Conservation (phyloP, 306 rosid species). For the Vigna reflexopilosa region DNA sequence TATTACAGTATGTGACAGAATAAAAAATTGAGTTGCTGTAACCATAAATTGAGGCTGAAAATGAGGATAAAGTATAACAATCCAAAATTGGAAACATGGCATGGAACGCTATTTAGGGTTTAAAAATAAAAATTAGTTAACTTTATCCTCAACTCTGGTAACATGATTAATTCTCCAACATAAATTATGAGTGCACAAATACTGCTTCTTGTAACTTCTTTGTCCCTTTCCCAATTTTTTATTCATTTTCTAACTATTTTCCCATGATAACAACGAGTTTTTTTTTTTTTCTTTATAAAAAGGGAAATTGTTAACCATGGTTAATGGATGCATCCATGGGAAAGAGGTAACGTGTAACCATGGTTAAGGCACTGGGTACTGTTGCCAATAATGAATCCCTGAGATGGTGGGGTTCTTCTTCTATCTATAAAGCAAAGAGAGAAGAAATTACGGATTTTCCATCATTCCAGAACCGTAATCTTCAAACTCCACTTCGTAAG, state of each 20-base stretch:
- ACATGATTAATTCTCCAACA: neutral
- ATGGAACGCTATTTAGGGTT: neutral
- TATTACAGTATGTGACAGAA: neutral
- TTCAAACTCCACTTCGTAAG: conserved; percentile 54
- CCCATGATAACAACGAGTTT: neutral
- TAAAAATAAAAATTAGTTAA: neutral
- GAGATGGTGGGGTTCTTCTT: conserved; percentile 22
- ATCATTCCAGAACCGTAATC: conserved; percentile 44
- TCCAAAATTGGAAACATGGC: conserved; percentile 23
- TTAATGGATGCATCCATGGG: conserved; percentile 26
- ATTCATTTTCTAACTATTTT: neutral
- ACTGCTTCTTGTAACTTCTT: neutral
- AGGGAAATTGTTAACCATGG: conserved; percentile 56
- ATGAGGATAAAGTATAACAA: conserved; percentile 22
- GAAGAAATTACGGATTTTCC: neutral
- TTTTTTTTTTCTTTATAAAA: neutral
- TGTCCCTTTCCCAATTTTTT: neutral
- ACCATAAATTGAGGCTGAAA: conserved; percentile 10
- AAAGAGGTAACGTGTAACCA: conserved; percentile 54
- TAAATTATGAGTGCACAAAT: neutral
- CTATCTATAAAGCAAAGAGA: conserved; percentile 37
- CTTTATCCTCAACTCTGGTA: neutral
- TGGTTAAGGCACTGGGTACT: conserved; percentile 53
- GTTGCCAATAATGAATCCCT: conserved; percentile 37
- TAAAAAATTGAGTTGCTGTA: neutral